Evolutionary conservation across 2,329 filamentous ascomycete genomes (phyloP), one percentile per base, ranked within the genome.

Genomic region (Microdochium nivale): DNA sequence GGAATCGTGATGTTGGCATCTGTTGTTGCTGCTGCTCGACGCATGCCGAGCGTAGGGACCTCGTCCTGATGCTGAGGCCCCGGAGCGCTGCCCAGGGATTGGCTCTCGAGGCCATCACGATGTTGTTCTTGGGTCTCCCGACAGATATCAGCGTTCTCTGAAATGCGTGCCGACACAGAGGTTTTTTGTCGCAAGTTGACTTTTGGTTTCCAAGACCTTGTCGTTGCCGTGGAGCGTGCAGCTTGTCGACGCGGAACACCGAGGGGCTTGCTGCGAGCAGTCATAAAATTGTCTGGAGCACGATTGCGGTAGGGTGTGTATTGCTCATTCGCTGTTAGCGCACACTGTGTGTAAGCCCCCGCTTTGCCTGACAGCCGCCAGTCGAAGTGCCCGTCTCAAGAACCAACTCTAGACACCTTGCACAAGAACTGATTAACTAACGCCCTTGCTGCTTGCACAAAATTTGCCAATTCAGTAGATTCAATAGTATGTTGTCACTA

Each of bases 71-170:
- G 53, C 58, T 58, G 48, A 67, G 61, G 54, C 56, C 62, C 40
- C 60, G 63, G 33, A 62, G 51, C 21, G 56, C 55, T 30, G 59
- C 51, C 63, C 62, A 63, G 16, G 63, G 64, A 47, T 57, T 62
- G 49, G 65, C 52, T 55, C 62, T 65, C 30, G 62, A 64, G 40
- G 64, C 59, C 64, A 66, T 66, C 32, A 19, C 40, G 40, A 19
- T 19, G 19, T 7, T 19, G 35, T 19, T 16, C 35, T 16, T 16
- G 14, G 7, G 35, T 4, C 4, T 5, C 19, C 35, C 7, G 19
- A 5, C 4, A 4, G 19, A 16, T 5, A 16, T 40, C 14, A 16
- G 13, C 35, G 19, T 16, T 7, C 7, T 40, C 35, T n/a, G 35
- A 8, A 40, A 7, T 16, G 35, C 35, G 13, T 40, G 13, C 13